Percentiles rank a stretch among this genome's conserved stretches.
These are phyloP conservation scores for Lachancea quebecensis DNA, from an alignment of 805 yeast genomes.

Conservation along the genomic window DNA sequence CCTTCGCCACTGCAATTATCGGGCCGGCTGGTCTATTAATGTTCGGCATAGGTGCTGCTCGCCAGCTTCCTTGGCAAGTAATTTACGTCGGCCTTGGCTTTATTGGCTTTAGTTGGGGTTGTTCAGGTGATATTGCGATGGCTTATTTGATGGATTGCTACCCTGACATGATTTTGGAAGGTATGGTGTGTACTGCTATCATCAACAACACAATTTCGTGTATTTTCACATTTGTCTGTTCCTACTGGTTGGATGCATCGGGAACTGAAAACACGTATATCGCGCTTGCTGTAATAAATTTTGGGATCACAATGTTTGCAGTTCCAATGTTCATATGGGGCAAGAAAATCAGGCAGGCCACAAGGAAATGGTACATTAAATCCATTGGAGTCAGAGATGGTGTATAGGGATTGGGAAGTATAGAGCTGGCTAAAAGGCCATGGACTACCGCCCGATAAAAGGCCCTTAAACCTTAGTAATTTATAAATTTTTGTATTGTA, in stretches of 20 bases:
- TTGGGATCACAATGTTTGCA: conserved; percentile 49
- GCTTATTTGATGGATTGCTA: conserved; percentile 60
- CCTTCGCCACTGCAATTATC: conserved; percentile 47
- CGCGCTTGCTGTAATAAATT: conserved; percentile 53
- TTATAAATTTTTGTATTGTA: too few relatives aligned
- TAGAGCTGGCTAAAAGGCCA: neutral
- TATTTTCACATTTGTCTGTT: conserved; percentile 59
- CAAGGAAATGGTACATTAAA: conserved; percentile 47
- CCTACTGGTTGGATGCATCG: conserved; percentile 49
- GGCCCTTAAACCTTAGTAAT: neutral
- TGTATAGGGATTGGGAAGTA: neutral
- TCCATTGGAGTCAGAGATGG: conserved; percentile 50
- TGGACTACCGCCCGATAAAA: neutral
- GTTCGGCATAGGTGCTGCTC: conserved; percentile 61
- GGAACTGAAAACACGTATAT: conserved; percentile 56
- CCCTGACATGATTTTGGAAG: conserved; percentile 63
- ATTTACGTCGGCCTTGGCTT: conserved; percentile 57
- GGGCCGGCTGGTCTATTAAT: conserved; percentile 57
- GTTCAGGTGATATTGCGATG: conserved; percentile 66
- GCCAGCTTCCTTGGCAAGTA: conserved; percentile 45
- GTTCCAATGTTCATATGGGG: conserved; percentile 58
- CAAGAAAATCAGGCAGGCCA: conserved; percentile 50
- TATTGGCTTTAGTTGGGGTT: conserved; percentile 64
- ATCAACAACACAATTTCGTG: conserved; percentile 61
- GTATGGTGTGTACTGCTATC: conserved; percentile 61